phyloP scores from a whole-genome alignment of 768 basidiomycete genomes.

The Cyathus striatus region DNA sequence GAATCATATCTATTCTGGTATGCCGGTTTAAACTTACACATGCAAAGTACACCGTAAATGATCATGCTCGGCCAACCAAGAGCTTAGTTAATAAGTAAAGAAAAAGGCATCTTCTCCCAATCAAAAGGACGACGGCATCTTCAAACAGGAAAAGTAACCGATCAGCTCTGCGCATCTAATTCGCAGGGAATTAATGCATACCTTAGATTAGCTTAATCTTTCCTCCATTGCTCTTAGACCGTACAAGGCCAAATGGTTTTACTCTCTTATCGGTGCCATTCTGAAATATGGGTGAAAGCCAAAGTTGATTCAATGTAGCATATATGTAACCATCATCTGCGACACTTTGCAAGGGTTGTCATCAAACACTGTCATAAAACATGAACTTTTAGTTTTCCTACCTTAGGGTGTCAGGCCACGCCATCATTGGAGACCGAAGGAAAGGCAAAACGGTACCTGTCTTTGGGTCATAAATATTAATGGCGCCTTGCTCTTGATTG shows the following conservation, averaged over 20 bases:
- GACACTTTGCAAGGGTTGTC: no score
- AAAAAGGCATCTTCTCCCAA: no score
- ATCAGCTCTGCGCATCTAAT: no score
- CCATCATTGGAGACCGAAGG: slow-evolving; percentile 10
- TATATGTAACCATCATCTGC: slow-evolving; percentile 10
- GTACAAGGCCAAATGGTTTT: slow-evolving; percentile 9
- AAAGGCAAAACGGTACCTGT: slow-evolving; percentile 9
- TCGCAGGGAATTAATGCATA: no score
- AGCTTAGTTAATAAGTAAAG: no score
- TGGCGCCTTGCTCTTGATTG: slow-evolving; percentile 11
- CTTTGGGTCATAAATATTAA: slow-evolving; percentile 9
- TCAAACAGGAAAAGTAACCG: no score
- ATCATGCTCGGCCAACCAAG: no score
- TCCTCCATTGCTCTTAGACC: slow-evolving; percentile 6
- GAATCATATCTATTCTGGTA: no score
- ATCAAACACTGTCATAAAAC: slow-evolving; percentile 3
- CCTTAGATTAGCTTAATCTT: slow-evolving; percentile 3
- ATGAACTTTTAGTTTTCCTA: not conserved
- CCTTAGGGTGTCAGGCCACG: slow-evolving; percentile 11
- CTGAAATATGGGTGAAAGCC: slow-evolving; percentile 9
- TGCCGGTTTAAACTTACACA: no score
- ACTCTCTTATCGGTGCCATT: slow-evolving; percentile 9
- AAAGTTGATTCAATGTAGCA: slow-evolving; percentile 9
- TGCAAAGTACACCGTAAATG: no score
- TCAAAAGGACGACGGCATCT: no score